Base-by-base conservation (phyloP, 2,329 filamentous ascomycete species). In the Fusarium foetens region DNA sequence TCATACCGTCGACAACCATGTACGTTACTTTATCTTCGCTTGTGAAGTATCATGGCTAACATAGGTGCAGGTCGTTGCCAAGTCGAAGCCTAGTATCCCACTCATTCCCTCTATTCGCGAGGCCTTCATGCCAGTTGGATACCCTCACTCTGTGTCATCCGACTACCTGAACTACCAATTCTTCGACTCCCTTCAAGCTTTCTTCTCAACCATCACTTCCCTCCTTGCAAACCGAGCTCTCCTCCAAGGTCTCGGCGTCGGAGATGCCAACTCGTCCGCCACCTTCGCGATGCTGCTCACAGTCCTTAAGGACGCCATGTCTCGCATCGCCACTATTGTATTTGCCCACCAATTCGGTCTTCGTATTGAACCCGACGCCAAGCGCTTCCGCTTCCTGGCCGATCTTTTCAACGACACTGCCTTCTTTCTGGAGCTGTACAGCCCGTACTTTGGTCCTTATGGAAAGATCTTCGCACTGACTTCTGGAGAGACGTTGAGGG, bases 321-420 rank as follows among this genome's bases (percentile, higher is more conserved):
- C 93, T 13, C 90, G 94, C 11, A 83, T 97, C 31, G 93, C 93
- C 3, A 97, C 94, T 0, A 97, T 97, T 67, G 81, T 93, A 14
- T 97, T 97, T 80, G 95, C 94, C 3, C 91, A 97, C 80, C 88
- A 90, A 46, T 90, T 95, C 65, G 94, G 94, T 41, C 92, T 92
- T 49, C 89, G 93, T 36, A 92, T 97, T 52, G 94, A 97, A 80
- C 93, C 94, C 4, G 94, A 98, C 79, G 95, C 93, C 84, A 98
- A 98, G 81, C 92, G 89, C 80, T 97, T 95, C 81, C 91, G 94
- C 21, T 92, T 97, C 53, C 88, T 95, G 5, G 94, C 94, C 8
- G 94, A 97, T 79, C 84, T 97, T 25, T 92, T 97, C 84, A 97
- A 97, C 81, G 94, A 97, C 79, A 86, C 90, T 13, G 93, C 93